Conservation (phyloP, 116 monocot species). For the Papilionanthe hybrid region DNA sequence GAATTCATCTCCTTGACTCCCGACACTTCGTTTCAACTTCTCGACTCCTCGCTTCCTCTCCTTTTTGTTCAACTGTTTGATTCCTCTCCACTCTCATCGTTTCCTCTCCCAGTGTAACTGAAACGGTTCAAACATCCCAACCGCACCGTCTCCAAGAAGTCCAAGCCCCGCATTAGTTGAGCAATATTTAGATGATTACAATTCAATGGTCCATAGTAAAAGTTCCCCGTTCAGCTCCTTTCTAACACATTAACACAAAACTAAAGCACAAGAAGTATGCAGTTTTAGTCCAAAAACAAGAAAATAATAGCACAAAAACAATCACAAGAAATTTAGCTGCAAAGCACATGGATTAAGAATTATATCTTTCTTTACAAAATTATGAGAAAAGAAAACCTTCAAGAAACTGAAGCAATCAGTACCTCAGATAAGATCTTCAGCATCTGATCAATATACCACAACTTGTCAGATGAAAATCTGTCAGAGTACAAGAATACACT, state of each 20-base stretch:
- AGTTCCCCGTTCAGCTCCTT: background rate
- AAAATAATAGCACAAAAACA: background rate
- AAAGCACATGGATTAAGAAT: background rate
- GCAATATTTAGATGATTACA: background rate
- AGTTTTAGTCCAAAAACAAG: background rate
- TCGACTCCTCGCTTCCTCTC: too few species aligned
- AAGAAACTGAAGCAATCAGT: conserved; percentile 9
- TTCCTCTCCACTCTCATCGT: too few species aligned
- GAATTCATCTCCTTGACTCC: too few species aligned
- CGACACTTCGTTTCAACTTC: too few species aligned
- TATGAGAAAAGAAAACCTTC: background rate
- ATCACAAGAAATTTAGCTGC: background rate
- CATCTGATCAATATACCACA: conserved; percentile 98
- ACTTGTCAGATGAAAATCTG: conserved; percentile 91
- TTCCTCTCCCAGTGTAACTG: too few species aligned
- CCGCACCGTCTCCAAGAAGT: too few species aligned
- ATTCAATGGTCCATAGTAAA: background rate
- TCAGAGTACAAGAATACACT: conserved; percentile 3
- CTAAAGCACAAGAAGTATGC: background rate
- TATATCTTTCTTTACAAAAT: background rate
- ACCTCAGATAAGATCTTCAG: conserved; percentile 93
- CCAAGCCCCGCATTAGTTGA: background rate
- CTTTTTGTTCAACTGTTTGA: too few species aligned
- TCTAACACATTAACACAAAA: background rate
- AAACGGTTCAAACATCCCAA: too few species aligned